Conservation (phyloP, 2,329 filamentous ascomycete genomes). For the Fusarium sp. region DNA sequence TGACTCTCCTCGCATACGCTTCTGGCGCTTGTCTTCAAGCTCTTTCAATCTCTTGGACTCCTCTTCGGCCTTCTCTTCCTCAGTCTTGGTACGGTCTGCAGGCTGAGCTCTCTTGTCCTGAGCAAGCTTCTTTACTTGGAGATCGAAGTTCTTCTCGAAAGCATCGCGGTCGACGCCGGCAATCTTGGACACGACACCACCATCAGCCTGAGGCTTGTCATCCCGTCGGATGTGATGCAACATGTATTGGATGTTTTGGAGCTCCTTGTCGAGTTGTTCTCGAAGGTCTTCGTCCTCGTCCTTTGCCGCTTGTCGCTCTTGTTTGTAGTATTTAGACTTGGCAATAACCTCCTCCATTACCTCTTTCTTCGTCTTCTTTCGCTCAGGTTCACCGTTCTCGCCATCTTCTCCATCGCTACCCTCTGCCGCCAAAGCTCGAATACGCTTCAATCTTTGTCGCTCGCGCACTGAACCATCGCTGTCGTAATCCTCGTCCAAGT, state of each 20-base stretch:
- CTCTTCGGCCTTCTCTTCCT: constrained; percentile 83
- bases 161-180: constrained; percentile 71
- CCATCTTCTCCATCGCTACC: constrained; percentile 62
- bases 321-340: constrained; percentile 96
- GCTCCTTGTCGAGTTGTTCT: constrained; percentile 84
- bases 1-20: constrained; percentile 88
- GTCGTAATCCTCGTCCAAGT: constrained; percentile 71
- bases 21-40: constrained; percentile 83
- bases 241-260: constrained; percentile 79
- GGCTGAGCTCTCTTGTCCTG: constrained; percentile 88
- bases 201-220: constrained; percentile 46
- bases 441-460: constrained; percentile 65
- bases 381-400: constrained; percentile 72
- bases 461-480: constrained; percentile 67
- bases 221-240: constrained; percentile 65
- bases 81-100: constrained; percentile 88
- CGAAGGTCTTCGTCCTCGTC: constrained; percentile 93
- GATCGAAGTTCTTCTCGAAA: constrained; percentile 89
- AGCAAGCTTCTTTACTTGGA: constrained; percentile 82
- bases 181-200: constrained; percentile 47
- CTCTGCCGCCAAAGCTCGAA: constrained; percentile 59
- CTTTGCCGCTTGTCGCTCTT: constrained; percentile 90
- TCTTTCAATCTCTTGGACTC: constrained; percentile 81
- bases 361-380: constrained; percentile 95
- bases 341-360: constrained; percentile 98